phyloP scores from a whole-genome alignment of 495 filamentous ascomycete species.

The Neurospora sp. region DNA sequence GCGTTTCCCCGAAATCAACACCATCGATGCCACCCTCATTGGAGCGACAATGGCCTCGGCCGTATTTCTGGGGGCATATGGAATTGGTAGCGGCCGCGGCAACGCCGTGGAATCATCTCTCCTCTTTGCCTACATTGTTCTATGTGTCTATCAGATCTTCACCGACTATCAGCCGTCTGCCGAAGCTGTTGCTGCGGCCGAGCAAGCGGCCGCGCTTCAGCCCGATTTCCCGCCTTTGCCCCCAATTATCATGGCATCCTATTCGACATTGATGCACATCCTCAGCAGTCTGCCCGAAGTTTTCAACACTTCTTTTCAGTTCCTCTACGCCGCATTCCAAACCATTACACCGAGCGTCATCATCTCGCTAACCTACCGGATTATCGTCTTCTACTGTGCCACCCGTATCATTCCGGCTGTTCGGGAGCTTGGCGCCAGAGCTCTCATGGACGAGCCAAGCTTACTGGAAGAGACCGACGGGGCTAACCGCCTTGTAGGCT shows the following conservation, averaged over 20 bases:
- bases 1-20: slow-evolving; percentile 84
- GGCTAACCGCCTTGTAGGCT: slow-evolving; percentile 63
- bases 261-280: slow-evolving; percentile 79
- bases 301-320: slow-evolving; percentile 73
- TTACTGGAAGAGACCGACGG: slow-evolving; percentile 71
- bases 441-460: slow-evolving; percentile 69
- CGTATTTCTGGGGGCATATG: slow-evolving; percentile 85
- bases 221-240: slow-evolving; percentile 88
- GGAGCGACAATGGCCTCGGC: slow-evolving; percentile 85
- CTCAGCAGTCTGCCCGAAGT: slow-evolving; percentile 73
- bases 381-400: slow-evolving; percentile 87
- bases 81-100: slow-evolving; percentile 86
- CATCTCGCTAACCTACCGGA: slow-evolving; percentile 83
- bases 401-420: slow-evolving; percentile 96
- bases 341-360: slow-evolving; percentile 93
- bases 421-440: slow-evolving; percentile 70
- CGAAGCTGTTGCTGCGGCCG: slow-evolving; percentile 43
- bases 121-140: slow-evolving; percentile 90
- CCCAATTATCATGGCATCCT: slow-evolving; percentile 97
- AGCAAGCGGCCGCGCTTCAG: slow-evolving; percentile 38
- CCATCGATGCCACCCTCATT: slow-evolving; percentile 88
- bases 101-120: slow-evolving; percentile 94
- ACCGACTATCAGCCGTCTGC: slow-evolving; percentile 86
- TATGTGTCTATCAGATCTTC: slow-evolving; percentile 98
- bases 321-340: slow-evolving; percentile 78